These are phyloP conservation scores for Skeletonema costatum DNA, from an alignment of 108 stramenopile species.

Conservation along the genomic window DNA sequence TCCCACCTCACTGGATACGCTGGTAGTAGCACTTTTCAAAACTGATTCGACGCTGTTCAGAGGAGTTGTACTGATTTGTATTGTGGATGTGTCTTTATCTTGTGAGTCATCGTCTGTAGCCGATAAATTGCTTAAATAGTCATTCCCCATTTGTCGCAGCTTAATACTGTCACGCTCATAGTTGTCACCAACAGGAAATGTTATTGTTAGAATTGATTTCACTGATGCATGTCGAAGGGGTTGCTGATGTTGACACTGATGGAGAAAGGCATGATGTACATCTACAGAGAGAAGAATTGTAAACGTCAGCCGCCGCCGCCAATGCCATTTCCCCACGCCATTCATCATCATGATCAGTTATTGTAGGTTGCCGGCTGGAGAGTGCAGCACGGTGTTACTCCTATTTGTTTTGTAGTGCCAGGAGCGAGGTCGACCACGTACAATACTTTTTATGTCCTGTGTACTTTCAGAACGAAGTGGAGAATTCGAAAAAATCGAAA, in stretches of 20 bases:
- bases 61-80: not conserved
- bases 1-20: constrained; percentile 1
- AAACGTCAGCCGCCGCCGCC: not conserved
- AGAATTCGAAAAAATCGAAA: too few species aligned
- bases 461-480: too few species aligned
- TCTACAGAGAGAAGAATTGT: not conserved
- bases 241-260: not conserved
- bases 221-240: not conserved
- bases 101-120: not conserved
- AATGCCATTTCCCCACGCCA: not conserved
- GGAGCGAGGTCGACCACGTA: too few species aligned
- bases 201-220: not conserved
- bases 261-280: not conserved
- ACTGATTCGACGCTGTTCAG: not conserved
- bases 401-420: too few species aligned
- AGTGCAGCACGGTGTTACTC: too few species aligned
- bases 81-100: not conserved
- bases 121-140: not conserved
- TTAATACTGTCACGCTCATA: not conserved
- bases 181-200: not conserved
- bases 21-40: not conserved
- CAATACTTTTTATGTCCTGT: too few species aligned
- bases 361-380: not conserved
- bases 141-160: not conserved
- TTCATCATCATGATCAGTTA: not conserved